phyloP scores from a whole-genome alignment of 768 basidiomycete species.

The Suillus bovinus region DNA sequence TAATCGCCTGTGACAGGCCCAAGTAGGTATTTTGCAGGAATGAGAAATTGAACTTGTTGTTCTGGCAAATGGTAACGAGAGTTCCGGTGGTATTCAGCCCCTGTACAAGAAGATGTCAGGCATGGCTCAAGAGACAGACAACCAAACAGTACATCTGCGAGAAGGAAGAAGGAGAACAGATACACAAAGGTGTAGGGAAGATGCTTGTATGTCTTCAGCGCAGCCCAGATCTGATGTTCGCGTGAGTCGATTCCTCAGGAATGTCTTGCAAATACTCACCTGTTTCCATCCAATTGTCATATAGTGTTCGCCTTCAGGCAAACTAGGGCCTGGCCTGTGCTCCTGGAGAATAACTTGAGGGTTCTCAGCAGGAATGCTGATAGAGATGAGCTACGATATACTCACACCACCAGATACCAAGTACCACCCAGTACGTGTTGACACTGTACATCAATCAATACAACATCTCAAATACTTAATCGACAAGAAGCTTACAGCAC shows the following conservation, averaged over 20 bases:
- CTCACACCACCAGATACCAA: constrained; percentile 89
- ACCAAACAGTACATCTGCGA: constrained; percentile 61
- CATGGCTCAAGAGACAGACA: neutral
- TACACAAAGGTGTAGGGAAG: constrained; percentile 84
- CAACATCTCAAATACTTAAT: neutral
- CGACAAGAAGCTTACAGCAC: constrained; percentile 52
- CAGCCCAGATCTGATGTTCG: constrained; percentile 65
- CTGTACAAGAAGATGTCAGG: constrained; percentile 36
- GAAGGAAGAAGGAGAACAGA: constrained; percentile 73
- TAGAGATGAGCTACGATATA: constrained; percentile 2
- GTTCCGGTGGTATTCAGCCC: constrained; percentile 81
- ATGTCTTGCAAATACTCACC: constrained; percentile 33
- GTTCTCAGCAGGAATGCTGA: neutral
- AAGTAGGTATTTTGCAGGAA: constrained; percentile 82
- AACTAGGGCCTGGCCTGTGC: constrained; percentile 76
- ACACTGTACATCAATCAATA: constrained; percentile 40
- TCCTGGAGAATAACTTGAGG: constrained; percentile 75
- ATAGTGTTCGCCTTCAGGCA: constrained; percentile 77
- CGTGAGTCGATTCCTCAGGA: constrained; percentile 5
- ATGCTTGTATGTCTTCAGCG: constrained; percentile 71
- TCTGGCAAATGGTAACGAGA: constrained; percentile 74
- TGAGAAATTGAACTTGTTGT: constrained; percentile 78
- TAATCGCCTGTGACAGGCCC: constrained; percentile 72
- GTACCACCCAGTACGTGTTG: constrained; percentile 75
- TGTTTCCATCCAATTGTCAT: constrained; percentile 87